phyloP scores from a whole-genome alignment of 2,329 filamentous ascomycete genomes.

The Trichoderma sp. region DNA sequence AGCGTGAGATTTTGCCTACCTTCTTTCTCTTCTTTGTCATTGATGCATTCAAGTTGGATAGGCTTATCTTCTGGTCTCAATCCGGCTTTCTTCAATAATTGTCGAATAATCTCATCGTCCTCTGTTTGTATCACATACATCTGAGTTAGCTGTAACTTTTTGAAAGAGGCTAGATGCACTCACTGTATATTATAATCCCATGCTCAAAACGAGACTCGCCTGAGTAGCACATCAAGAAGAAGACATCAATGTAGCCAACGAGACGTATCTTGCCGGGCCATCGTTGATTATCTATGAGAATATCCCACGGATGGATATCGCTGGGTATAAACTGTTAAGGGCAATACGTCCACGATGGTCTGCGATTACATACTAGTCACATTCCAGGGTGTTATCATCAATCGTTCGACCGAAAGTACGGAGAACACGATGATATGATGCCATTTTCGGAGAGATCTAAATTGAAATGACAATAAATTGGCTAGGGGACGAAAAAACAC shows the following conservation, averaged over 20 bases:
- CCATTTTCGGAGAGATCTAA: not conserved
- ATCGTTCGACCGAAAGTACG: slow-evolving; percentile 15
- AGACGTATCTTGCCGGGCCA: slow-evolving; percentile 20
- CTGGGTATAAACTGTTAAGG: not conserved
- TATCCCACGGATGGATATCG: slow-evolving; percentile 19
- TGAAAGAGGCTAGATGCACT: not conserved
- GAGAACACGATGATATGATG: slow-evolving; percentile 20
- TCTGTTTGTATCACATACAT: not conserved
- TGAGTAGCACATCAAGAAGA: slow-evolving; percentile 23
- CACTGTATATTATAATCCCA: slow-evolving; percentile 22
- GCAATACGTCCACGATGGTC: not conserved
- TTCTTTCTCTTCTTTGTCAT: slow-evolving; percentile 2
- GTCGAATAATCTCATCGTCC: slow-evolving; percentile 15
- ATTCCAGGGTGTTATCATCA: slow-evolving; percentile 14
- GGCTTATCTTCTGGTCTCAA: not conserved
- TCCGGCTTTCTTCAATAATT: not conserved
- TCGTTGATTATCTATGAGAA: slow-evolving; percentile 15
- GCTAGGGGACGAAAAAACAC: not conserved
- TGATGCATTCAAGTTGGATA: slow-evolving; percentile 13
- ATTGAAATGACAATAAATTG: not conserved
- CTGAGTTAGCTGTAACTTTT: not conserved
- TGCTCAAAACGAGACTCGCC: slow-evolving; percentile 23
- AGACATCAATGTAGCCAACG: slow-evolving; percentile 20
- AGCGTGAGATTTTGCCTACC: not conserved
- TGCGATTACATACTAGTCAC: slow-evolving; percentile 13